phyloP scores from a whole-genome alignment of 2,329 filamentous ascomycete genomes.

The Apiospora sp. region DNA sequence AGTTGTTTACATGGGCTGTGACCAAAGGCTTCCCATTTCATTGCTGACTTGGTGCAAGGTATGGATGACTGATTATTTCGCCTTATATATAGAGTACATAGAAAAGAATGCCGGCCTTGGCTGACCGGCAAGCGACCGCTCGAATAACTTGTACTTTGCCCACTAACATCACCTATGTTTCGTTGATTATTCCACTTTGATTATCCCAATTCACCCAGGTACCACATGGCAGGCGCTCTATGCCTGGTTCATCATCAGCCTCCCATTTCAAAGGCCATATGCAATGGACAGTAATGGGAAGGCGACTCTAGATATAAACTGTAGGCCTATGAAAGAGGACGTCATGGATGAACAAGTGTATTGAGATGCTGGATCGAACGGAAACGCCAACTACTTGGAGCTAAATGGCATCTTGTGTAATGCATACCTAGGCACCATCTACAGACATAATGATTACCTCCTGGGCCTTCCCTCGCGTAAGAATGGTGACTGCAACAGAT shows the following conservation, averaged over 20 bases:
- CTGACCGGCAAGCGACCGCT: not conserved
- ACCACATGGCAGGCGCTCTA: not conserved
- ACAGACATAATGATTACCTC: too few species aligned
- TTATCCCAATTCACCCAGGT: too few species aligned
- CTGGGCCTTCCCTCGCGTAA: too few species aligned
- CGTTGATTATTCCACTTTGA: too few species aligned
- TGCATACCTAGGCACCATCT: not conserved
- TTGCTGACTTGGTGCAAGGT: not conserved
- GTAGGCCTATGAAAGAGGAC: not conserved
- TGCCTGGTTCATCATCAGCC: not conserved
- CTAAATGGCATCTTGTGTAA: not conserved
- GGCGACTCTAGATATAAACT: not conserved
- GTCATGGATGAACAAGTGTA: not conserved
- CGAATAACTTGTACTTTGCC: too few species aligned
- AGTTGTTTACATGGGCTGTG: not conserved
- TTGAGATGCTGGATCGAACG: too few species aligned
- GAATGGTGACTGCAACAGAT: not conserved
- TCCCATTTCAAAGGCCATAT: too few species aligned
- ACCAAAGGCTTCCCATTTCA: not conserved
- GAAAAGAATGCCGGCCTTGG: too few species aligned
- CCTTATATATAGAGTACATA: too few species aligned
- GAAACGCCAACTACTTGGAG: not conserved
- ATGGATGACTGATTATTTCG: too few species aligned
- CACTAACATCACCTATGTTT: too few species aligned
- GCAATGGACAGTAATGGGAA: not conserved